These are phyloP conservation scores for Arthroderma sp. DNA, from an alignment of 2,329 filamentous ascomycete genomes.

Conservation along the genomic window DNA sequence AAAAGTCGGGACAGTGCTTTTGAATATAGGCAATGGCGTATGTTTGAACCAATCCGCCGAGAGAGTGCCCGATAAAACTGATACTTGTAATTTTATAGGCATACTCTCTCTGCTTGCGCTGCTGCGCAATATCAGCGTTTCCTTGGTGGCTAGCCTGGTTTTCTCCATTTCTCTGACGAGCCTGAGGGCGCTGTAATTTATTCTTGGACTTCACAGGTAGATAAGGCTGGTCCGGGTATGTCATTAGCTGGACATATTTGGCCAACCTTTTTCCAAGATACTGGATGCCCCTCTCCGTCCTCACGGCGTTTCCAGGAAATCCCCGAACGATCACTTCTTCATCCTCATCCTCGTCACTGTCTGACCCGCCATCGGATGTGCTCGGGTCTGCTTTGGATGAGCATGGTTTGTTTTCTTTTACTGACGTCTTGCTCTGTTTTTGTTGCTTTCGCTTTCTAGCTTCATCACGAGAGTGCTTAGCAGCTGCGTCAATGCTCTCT, in stretches of 20 bases:
- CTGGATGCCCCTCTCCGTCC: slow-evolving; percentile 90
- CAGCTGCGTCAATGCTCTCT: slow-evolving; percentile 84
- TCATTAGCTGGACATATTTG: slow-evolving; percentile 77
- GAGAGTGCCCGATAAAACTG: slow-evolving; percentile 84
- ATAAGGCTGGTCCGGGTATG: slow-evolving; percentile 87
- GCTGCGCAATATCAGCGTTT: slow-evolving; percentile 38
- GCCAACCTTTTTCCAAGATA: slow-evolving; percentile 91
- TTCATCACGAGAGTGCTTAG: slow-evolving; percentile 59
- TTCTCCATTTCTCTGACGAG: slow-evolving; percentile 36
- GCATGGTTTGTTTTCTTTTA: not conserved
- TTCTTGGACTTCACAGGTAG: slow-evolving; percentile 46
- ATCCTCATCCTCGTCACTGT: slow-evolving; percentile 33
- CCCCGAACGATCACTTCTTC: slow-evolving; percentile 75
- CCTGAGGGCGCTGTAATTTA: slow-evolving; percentile 33
- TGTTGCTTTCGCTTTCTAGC: slow-evolving; percentile 45
- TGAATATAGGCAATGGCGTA: slow-evolving; percentile 95
- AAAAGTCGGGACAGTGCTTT: slow-evolving; percentile 87
- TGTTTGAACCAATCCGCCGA: slow-evolving; percentile 80
- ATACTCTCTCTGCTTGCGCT: slow-evolving; percentile 26
- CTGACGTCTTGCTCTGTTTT: slow-evolving; percentile 21
- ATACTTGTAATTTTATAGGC: slow-evolving; percentile 84
- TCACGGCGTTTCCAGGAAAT: slow-evolving; percentile 77
- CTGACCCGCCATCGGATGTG: not conserved
- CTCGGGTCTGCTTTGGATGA: not conserved
- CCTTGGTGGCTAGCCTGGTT: slow-evolving; percentile 29